phyloP scores from a whole-genome alignment of 2,329 filamentous ascomycete species.

The Zarea fungicola region DNA sequence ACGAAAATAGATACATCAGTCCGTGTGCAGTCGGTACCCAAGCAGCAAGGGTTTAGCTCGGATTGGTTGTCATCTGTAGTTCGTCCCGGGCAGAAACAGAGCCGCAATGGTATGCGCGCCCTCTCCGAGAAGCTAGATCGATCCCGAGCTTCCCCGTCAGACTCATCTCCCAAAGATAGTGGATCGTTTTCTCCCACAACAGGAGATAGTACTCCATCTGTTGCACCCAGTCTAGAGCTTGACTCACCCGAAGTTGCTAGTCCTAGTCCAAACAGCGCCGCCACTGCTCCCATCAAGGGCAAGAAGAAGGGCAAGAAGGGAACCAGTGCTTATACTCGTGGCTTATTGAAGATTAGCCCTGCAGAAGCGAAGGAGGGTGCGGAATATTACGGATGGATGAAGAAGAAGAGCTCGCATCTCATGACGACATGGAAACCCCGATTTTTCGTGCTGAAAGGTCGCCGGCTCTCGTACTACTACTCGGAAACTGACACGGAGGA shows the following conservation, averaged over 20 bases:
- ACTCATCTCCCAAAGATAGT: slow-evolving; percentile 47
- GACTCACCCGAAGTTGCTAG: slow-evolving; percentile 59
- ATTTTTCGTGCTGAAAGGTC: slow-evolving; percentile 89
- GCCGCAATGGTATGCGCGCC: slow-evolving; percentile 67
- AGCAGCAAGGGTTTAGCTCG: slow-evolving; percentile 40
- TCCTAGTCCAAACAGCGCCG: slow-evolving; percentile 51
- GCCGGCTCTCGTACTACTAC: slow-evolving; percentile 93
- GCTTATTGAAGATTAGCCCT: slow-evolving; percentile 74
- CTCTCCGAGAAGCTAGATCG: slow-evolving; percentile 73
- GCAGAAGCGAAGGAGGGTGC: slow-evolving; percentile 78
- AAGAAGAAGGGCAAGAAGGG: slow-evolving; percentile 82
- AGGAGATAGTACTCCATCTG: slow-evolving; percentile 66
- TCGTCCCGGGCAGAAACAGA: slow-evolving; percentile 45
- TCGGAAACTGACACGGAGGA: slow-evolving; percentile 88
- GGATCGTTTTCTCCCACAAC: slow-evolving; percentile 64
- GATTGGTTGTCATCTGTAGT: slow-evolving; percentile 51
- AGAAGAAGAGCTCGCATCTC: slow-evolving; percentile 92
- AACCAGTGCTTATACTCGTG: slow-evolving; percentile 88
- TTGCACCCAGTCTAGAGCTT: slow-evolving; percentile 67
- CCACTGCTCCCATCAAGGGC: slow-evolving; percentile 43
- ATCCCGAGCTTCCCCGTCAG: slow-evolving; percentile 20
- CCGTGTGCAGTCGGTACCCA: slow-evolving; percentile 32
- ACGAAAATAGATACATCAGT: slow-evolving; percentile 51
- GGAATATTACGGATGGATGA: slow-evolving; percentile 99
- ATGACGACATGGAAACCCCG: slow-evolving; percentile 98